phyloP scores from a whole-genome alignment of 2,329 filamentous ascomycete genomes.

The Pyricularia grisea region DNA sequence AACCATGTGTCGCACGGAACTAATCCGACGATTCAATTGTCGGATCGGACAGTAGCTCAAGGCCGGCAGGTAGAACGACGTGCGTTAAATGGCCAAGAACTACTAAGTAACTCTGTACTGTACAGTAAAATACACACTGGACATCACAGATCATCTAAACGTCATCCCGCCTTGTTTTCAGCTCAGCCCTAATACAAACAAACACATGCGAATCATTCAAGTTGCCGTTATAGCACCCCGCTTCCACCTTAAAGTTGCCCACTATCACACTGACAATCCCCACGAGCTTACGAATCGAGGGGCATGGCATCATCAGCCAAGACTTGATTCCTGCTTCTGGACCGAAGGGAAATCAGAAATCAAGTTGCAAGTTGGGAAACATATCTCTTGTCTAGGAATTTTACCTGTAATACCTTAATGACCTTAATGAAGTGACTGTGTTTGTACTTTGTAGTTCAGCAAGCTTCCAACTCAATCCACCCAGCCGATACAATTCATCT shows the following conservation, averaged over 20 bases:
- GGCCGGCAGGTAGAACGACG: neutral
- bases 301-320: conserved; percentile 3
- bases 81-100: neutral
- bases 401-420: neutral
- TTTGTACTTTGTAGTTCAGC: too few relatives aligned
- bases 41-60: neutral
- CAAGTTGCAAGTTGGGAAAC: neutral
- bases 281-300: neutral
- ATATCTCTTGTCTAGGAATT: neutral
- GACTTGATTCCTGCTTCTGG: neutral
- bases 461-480: neutral
- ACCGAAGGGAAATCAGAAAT: neutral
- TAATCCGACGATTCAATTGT: neutral
- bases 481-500: neutral
- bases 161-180: neutral
- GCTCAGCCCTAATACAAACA: neutral
- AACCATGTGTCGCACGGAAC: neutral
- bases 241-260: neutral
- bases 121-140: neutral
- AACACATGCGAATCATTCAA: neutral
- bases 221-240: neutral
- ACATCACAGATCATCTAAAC: neutral
- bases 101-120: too few relatives aligned
- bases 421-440: neutral
- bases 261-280: neutral